A percentile compares a stretch with the other conserved stretches of the same genome.
Evolutionary conservation across 1,284 basidiomycete genomes (phyloP).

Genomic region (Apiotrichum laibachii): DNA sequence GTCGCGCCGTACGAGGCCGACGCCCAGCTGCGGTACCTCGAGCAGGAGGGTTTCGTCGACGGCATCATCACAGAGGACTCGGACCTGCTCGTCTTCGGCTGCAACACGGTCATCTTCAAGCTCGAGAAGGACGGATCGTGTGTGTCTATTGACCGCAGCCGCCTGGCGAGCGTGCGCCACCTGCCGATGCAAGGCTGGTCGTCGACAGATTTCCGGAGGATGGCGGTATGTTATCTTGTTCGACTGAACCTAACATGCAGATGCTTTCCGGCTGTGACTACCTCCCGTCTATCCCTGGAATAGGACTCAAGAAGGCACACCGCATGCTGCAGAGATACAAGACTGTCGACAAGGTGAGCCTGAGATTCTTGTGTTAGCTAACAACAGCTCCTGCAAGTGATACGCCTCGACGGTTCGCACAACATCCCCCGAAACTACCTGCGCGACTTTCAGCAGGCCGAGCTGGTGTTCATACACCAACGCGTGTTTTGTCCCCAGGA

Average conservation of each 20-base stretch:
- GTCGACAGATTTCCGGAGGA: constrained; percentile 81
- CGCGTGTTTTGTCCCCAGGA: constrained; percentile 79
- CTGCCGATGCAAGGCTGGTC: constrained; percentile 85
- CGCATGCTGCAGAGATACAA: constrained; percentile 76
- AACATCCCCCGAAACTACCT: constrained; percentile 73
- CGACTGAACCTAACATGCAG: constrained; percentile 24
- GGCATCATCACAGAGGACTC: constrained; percentile 98
- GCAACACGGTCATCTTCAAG: constrained; percentile 72
- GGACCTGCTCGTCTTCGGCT: constrained; percentile 95
- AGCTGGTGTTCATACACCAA: constrained; percentile 92
- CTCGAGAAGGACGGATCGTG: constrained; percentile 76
- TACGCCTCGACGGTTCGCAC: constrained; percentile 82
- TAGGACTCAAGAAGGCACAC: constrained; percentile 96
- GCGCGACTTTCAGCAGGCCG: constrained; percentile 67
- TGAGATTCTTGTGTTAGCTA: constrained; percentile 2
- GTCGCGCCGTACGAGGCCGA: constrained; percentile 99
- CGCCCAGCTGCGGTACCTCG: constrained; percentile 91
- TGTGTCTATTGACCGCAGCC: constrained; percentile 70
- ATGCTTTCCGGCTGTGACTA: constrained; percentile 98
- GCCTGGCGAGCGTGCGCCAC: constrained; percentile 70
- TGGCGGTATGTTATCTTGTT: constrained; percentile 60
- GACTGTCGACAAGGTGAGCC: constrained; percentile 72
- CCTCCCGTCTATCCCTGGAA: constrained; percentile 88
- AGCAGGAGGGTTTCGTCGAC: constrained; percentile 76
- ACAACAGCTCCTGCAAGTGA: constrained; percentile 60